Base-by-base conservation (phyloP, 495 filamentous ascomycete genomes). In the Penicillium turbatum region DNA sequence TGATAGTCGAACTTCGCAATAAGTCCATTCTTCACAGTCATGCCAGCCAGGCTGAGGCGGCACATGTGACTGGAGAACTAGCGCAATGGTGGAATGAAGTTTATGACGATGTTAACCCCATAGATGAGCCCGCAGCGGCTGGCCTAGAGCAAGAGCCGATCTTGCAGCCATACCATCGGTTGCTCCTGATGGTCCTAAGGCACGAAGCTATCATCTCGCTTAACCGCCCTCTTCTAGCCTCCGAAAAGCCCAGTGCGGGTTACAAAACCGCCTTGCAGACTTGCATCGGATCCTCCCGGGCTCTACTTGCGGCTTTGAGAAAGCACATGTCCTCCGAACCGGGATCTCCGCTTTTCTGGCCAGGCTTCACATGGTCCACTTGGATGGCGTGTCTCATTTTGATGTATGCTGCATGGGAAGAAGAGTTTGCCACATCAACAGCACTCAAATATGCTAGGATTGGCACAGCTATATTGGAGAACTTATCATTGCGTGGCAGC, bases 341-440 rank as follows among this genome's bases (percentile, higher is more conserved):
- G 13, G 49, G 56, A 30, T 48, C 56, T 8, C 67, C 72, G 6
- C 62, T 78, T 10, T 55, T 72, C 2, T 76, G 72, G 70, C 72
- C 74, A 21, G 75, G 74, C 3, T 76, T 76, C 44, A 78, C 75
- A 13, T 78, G 74, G 72, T 67, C 61, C 6, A 68, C 75, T 10
- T 78, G 75, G 75, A 77, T 78, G 74, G 71, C 72, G 26, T 73
- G 68, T 48, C 60, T 78, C n/a, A 68, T 78, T 38, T 34, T 78
- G 47, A 65, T 78, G 50, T 75, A 72, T 51, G 72, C 72, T n/a
- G 70, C 70, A 5, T 73, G 69, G 65, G 67, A 72, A 46, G 67
- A 66, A 6, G 62, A 74, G 21, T 59, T 76, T 24, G 52, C 69
- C 2, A 36, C 59, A 0, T n/a, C 57, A 0, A 64, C 61, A 5